Evolutionary conservation across 495 filamentous ascomycete species (phyloP), one percentile per base, ranked within the genome.

Genomic region (Xylaria bambusicola): DNA sequence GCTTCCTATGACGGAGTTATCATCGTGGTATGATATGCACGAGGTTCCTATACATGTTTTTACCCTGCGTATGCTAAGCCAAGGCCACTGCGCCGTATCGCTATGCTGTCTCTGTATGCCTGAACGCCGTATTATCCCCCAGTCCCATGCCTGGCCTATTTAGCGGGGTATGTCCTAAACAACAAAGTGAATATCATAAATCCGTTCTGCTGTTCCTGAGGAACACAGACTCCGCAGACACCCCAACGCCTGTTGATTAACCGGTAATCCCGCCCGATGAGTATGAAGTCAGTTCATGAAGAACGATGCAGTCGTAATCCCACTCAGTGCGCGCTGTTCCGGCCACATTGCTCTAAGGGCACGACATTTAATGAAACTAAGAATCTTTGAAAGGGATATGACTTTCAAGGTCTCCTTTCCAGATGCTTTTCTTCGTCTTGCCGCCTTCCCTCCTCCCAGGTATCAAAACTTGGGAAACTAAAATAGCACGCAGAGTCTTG

Each of bases 391-490:
- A 51, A 18, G 17, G 7, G 15, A 47, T 26, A 23, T 20, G 23
- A 24, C 38, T 27, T 15, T 38, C 51, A 60, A 31, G 38, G 20
- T 29, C 48, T 53, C 47, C 48, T 47, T 27, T 52, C 48, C 13
- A 53, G 24, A 17, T 51, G 38, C 53, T 70, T 79, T 36, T 71
- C 69, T 21, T 65, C 74, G 9, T 73, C 71, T 42, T 71, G 63
- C 46, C 74, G 72, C 49, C 66, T 58, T 54, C 58, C 71, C 13
- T 66, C 71, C 36, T 77, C 76, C 68, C 77, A 80, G 45, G 72
- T 65, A 49, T 84, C 81, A 62, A 83, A 82, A 70, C 77, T 83
- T 17, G 81, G 81, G 66, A 84, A 84, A 73, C 80, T 82, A 56
- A 82, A 80, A 59, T 84, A 84, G 47, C 77, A 74, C 12, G 67